phyloP scores from a whole-genome alignment of 23 red algal genomes.

The Cyanidioschyzon merolae region DNA sequence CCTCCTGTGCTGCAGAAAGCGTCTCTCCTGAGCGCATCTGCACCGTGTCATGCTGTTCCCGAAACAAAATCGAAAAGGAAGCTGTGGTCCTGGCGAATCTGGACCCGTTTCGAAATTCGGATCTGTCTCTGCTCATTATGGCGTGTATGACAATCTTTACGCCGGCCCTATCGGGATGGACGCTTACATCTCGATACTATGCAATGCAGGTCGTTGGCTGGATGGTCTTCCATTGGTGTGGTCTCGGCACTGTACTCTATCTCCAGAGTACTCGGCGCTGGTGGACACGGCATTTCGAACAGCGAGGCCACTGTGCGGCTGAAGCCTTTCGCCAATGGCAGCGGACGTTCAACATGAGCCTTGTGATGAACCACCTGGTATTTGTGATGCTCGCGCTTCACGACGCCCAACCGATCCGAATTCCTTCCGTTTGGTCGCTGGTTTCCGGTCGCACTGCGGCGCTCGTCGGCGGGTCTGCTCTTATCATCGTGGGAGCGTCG shows the following conservation, averaged over 20 bases:
- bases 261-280: slow-evolving; percentile 17
- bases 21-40: neutral
- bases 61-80: neutral
- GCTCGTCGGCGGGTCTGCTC: slow-evolving; percentile 30
- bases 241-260: slow-evolving; percentile 32
- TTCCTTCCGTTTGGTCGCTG: neutral
- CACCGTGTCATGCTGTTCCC: neutral
- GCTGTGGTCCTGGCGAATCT: slow-evolving; percentile 23
- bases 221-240: slow-evolving; percentile 50
- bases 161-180: slow-evolving; percentile 12
- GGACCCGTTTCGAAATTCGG: slow-evolving; percentile 17
- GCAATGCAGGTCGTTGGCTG: slow-evolving; percentile 30
- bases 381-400: slow-evolving; percentile 51
- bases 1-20: neutral
- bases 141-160: slow-evolving; percentile 9
- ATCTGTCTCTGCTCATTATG: slow-evolving; percentile 17
- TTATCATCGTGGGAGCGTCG: slow-evolving; percentile 33
- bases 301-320: slow-evolving; percentile 37
- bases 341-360: slow-evolving; percentile 45
- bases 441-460: slow-evolving; percentile 20
- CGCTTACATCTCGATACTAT: neutral
- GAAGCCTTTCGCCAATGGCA: slow-evolving; percentile 73
- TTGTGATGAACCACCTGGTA: slow-evolving; percentile 48
- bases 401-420: slow-evolving; percentile 16
- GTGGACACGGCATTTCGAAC: slow-evolving; percentile 22